Evolutionary conservation across 768 basidiomycete genomes (phyloP).

Genomic region (Boletus insuetus): DNA sequence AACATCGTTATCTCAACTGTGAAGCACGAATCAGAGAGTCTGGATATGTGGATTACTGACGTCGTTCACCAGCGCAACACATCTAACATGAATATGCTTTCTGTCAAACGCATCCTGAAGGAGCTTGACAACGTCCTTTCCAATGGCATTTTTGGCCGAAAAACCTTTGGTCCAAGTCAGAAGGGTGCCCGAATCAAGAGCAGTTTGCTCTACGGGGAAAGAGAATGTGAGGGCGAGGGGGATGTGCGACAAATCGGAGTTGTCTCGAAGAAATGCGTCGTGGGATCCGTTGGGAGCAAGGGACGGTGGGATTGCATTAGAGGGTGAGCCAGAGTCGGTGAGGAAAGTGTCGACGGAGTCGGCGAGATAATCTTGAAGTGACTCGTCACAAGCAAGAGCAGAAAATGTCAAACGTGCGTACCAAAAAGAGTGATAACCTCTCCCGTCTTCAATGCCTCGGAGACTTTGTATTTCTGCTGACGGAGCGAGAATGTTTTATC

Average conservation of each 20-base stretch:
- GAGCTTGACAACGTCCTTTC: conserved; percentile 84
- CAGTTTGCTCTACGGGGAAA: conserved; percentile 97
- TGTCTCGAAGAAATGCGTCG: conserved; percentile 9
- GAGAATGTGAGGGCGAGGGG: conserved; percentile 93
- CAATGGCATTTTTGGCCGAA: conserved; percentile 84
- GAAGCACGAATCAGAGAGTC: neutral
- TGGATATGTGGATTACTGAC: conserved; percentile 52
- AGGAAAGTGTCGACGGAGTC: conserved; percentile 95
- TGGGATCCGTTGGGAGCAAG: conserved; percentile 17
- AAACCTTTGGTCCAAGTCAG: conserved; percentile 97
- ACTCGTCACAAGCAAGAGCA: conserved; percentile 9
- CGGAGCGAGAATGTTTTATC: conserved; percentile 85
- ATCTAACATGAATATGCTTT: conserved; percentile 89
- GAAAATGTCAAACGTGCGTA: conserved; percentile 30
- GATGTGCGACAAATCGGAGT: conserved; percentile 42
- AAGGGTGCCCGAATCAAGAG: conserved; percentile 84
- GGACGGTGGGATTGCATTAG: conserved; percentile 24
- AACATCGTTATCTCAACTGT: neutral
- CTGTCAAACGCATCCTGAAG: conserved; percentile 90
- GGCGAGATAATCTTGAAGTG: conserved; percentile 84
- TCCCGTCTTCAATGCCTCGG: conserved; percentile 89
- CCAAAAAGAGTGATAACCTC: conserved; percentile 87
- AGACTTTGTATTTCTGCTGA: conserved; percentile 97
- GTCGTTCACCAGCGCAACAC: conserved; percentile 92
- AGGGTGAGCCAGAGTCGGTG: conserved; percentile 45